Percentiles rank a stretch among this genome's conserved stretches.
Conservation (phyloP, 2,329 filamentous ascomycete genomes). For the Pestalotiopsis sp. region DNA sequence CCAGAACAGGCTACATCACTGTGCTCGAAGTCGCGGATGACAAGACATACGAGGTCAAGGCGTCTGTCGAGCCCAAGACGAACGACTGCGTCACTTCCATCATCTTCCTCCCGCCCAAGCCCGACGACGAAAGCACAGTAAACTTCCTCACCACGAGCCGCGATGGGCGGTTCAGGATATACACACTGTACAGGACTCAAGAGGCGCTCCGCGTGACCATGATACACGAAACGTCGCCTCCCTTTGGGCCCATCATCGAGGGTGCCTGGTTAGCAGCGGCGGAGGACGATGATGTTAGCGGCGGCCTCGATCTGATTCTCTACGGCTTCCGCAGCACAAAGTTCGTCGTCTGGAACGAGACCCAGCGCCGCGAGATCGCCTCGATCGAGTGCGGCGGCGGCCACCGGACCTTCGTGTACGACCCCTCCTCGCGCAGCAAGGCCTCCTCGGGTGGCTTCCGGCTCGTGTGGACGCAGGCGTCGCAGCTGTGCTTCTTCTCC, state of each 20-base stretch:
- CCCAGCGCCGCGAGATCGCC: slow-evolving; percentile 67
- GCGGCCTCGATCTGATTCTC: slow-evolving; percentile 61
- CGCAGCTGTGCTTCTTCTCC: slow-evolving; percentile 50
- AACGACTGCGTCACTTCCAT: slow-evolving; percentile 72
- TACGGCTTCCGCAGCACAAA: slow-evolving; percentile 80
- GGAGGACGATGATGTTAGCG: slow-evolving; percentile 18
- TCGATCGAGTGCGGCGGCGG: slow-evolving; percentile 81
- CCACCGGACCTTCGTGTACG: slow-evolving; percentile 71
- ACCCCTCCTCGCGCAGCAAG: slow-evolving; percentile 19
- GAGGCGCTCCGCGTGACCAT: slow-evolving; percentile 39
- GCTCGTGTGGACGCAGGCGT: slow-evolving; percentile 77
- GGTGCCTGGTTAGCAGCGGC: slow-evolving; percentile 59
- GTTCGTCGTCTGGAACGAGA: slow-evolving; percentile 83
- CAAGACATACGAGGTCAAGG: slow-evolving; percentile 28
- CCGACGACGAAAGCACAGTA: slow-evolving; percentile 23
- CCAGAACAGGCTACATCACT: slow-evolving; percentile 52
- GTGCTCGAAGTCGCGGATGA: slow-evolving; percentile 29
- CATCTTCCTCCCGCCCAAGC: slow-evolving; percentile 53
- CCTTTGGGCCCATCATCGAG: slow-evolving; percentile 77
- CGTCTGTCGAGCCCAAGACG: slow-evolving; percentile 41
- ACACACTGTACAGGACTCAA: slow-evolving; percentile 35
- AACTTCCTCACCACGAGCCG: slow-evolving; percentile 73
- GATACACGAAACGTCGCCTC: slow-evolving; percentile 68
- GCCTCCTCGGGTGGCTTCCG: slow-evolving; percentile 35
- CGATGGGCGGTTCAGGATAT: slow-evolving; percentile 76